phyloP scores from a whole-genome alignment of 1,284 basidiomycete species.

The Pseudozyma tsukubaensis region DNA sequence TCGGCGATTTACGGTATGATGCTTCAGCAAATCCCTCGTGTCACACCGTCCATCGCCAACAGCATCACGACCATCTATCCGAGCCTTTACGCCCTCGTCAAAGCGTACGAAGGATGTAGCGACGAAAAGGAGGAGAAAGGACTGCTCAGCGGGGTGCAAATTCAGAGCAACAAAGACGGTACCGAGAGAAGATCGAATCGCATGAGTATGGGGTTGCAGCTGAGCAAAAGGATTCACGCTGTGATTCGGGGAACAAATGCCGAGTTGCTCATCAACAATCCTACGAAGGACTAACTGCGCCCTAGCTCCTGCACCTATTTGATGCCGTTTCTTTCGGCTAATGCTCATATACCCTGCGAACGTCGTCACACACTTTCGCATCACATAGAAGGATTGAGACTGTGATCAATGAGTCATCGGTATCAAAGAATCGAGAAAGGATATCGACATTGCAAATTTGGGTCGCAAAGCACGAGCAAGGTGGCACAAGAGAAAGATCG shows the following conservation, averaged over 20 bases:
- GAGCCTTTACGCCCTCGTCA: conserved; percentile 14
- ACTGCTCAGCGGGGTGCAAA: conserved; percentile 19
- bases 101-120: conserved; percentile 24
- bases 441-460: background rate
- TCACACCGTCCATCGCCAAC: conserved; percentile 34
- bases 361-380: no score
- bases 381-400: no score
- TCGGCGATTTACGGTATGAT: conserved; percentile 32
- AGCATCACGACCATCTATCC: conserved; percentile 42
- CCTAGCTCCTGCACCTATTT: no score
- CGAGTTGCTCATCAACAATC: conserved; percentile 40
- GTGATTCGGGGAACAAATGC: conserved; percentile 26
- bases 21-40: conserved; percentile 46
- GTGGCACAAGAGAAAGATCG: no score
- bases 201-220: conserved; percentile 25
- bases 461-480: no score
- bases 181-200: conserved; percentile 28
- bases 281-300: conserved; percentile 26
- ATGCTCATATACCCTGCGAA: no score
- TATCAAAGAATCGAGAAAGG: conserved; percentile 2
- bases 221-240: conserved; percentile 42
- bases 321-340: no score
- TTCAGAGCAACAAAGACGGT: conserved; percentile 37
- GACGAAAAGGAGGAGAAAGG: conserved; percentile 16
- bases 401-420: background rate